Conservation (phyloP, 371 early-diverging fungal species). For the Cokeromyces recurvatus region DNA sequence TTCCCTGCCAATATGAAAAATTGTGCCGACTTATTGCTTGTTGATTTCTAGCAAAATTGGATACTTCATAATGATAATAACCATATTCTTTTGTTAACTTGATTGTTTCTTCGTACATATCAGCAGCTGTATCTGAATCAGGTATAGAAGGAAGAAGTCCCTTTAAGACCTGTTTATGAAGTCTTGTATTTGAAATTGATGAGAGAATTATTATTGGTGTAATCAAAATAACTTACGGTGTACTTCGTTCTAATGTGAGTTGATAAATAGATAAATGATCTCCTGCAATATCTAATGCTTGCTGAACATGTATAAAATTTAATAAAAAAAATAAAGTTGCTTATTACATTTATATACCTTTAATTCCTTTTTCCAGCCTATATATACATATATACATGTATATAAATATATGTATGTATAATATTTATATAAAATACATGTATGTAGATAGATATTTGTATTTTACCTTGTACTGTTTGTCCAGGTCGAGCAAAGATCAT, state of each 20-base stretch:
- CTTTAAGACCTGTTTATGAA: slow-evolving; percentile 50
- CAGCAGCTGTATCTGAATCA: slow-evolving; percentile 51
- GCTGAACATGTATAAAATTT: no score
- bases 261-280: slow-evolving; percentile 81
- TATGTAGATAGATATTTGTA: no score
- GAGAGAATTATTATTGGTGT: neutral
- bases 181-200: slow-evolving; percentile 21
- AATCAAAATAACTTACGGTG: slow-evolving; percentile 62
- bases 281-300: slow-evolving; percentile 52
- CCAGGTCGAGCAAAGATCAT: slow-evolving; percentile 82
- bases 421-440: no score
- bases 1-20: slow-evolving; percentile 78
- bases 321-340: no score
- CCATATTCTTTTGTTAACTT: slow-evolving; percentile 42
- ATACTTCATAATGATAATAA: slow-evolving; percentile 83
- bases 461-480: slow-evolving; percentile 50
- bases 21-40: slow-evolving; percentile 69
- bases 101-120: slow-evolving; percentile 73
- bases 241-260: slow-evolving; percentile 80
- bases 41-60: slow-evolving; percentile 57
- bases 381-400: no score
- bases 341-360: no score
- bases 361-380: slow-evolving; percentile 65
- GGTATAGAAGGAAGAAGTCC: slow-evolving; percentile 40
- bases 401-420: no score